phyloP scores from a whole-genome alignment of 345 rosid genomes.

The Euphorbia tirucalli region DNA sequence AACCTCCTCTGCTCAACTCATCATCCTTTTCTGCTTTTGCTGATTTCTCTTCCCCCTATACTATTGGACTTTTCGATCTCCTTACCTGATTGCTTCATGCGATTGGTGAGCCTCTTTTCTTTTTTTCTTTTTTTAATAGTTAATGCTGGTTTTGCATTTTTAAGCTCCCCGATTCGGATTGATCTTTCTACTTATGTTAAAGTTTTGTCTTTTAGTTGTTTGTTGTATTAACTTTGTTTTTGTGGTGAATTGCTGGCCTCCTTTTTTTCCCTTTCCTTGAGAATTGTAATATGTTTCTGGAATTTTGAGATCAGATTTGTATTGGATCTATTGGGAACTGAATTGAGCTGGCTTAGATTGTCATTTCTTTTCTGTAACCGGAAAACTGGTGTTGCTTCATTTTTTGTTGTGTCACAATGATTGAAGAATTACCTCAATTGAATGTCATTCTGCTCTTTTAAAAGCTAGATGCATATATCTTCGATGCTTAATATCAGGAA shows the following conservation, averaged over 20 bases:
- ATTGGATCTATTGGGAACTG: neutral
- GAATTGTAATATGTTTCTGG: neutral
- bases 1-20: neutral
- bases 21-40: neutral
- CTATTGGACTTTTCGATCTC: neutral
- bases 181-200: neutral
- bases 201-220: neutral
- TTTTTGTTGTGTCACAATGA: neutral
- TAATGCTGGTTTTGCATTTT: neutral
- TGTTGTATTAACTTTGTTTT: neutral
- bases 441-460: neutral
- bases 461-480: neutral
- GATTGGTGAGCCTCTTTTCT: neutral
- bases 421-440: neutral
- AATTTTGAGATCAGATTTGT: conserved; percentile 11
- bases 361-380: neutral
- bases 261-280: neutral
- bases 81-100: conserved; percentile 1
- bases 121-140: neutral
- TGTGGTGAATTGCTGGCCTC: neutral
- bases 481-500: neutral
- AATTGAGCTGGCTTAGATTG: neutral
- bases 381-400: neutral
- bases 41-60: neutral
- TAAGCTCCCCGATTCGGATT: neutral